Base-by-base conservation (phyloP, 139 green algal species). In the Coelastrella sp. region DNA sequence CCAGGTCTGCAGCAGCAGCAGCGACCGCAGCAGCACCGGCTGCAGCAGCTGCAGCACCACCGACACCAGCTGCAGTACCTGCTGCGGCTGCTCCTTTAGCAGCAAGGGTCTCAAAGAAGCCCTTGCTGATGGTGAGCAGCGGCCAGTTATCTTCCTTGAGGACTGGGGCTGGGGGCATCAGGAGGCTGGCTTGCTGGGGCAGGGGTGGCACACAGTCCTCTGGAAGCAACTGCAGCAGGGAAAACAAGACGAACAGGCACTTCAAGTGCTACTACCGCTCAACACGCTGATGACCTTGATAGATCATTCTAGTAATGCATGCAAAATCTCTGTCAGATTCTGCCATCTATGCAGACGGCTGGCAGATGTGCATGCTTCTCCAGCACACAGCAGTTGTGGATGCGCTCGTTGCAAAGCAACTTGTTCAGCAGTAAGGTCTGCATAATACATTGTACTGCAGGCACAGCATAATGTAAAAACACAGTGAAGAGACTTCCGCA, bases 131-230 rank as follows among this genome's bases (percentile, higher is more conserved):
- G 11, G 96, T 97, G 20, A 99, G 97, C 95, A 99, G 94, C 66
- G 98, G 98, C 98, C 98, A 99, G 95, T 99, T 99, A 90, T 98
- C 96, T 83, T 98, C 92, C 89, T 93, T 91, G 70, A 94, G 90
- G 65, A 96, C 93, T 57, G 93, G 93, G 25, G 91, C 87, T 56
- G 93, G 93, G 20, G 93, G 92, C 70, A 93, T 68, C 86, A 96
- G 82, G 60, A 96, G 91, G 27, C 35, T 20, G 17, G 85, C 59
- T 1, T n/a, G 7, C 24, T 17, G 25, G 7, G 90, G 86, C 73
- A 93, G 65, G 57, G 93, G 78, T 0, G 92, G 93, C 15, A 92
- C 56, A 24, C 75, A 49, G 15, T 90, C 80, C 57, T 89, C 89
- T 22, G 87, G 79, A 56, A 91, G 78, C 78, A 82, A 76, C 81